phyloP scores from a whole-genome alignment of 2,329 filamentous ascomycete genomes.

The Kalmusia sp. region DNA sequence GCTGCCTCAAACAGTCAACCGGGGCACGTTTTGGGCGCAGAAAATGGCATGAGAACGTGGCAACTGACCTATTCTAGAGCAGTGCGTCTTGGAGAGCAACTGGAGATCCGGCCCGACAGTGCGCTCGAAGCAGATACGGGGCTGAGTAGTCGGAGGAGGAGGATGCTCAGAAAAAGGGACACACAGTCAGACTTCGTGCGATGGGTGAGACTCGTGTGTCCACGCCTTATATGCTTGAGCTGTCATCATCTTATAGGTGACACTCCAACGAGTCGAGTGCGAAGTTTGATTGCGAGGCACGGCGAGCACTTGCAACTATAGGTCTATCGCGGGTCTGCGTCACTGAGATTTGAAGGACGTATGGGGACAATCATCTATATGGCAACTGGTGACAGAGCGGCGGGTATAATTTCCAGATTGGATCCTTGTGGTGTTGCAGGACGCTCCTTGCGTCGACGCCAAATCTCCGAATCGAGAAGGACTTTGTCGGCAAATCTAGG shows the following conservation, averaged over 20 bases:
- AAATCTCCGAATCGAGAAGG: background rate
- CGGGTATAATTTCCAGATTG: conserved; percentile 11
- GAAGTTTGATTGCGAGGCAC: conserved; percentile 24
- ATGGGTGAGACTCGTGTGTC: conserved; percentile 15
- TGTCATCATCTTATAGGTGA: background rate
- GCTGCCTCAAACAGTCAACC: background rate
- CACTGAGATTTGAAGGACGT: conserved; percentile 19
- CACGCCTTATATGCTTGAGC: conserved; percentile 16
- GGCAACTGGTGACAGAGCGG: conserved; percentile 8
- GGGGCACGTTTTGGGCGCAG: background rate
- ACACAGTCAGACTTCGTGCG: conserved; percentile 11
- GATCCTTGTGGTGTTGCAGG: conserved; percentile 13
- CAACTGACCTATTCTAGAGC: background rate
- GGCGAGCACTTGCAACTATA: conserved; percentile 17
- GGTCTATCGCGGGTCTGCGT: conserved; percentile 16
- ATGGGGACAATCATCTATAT: conserved; percentile 4
- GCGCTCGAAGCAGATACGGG: background rate
- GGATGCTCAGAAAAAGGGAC: conserved; percentile 1
- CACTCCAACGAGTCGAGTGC: background rate
- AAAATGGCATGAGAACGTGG: background rate
- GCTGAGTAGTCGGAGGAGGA: background rate
- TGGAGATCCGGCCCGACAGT: background rate
- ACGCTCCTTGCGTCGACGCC: conserved; percentile 1
- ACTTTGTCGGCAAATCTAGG: conserved; percentile 12
- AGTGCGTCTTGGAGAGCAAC: background rate